Evolutionary conservation across 78 protist genomes (phyloP).

Genomic region (Cavenderia fasciculata): DNA sequence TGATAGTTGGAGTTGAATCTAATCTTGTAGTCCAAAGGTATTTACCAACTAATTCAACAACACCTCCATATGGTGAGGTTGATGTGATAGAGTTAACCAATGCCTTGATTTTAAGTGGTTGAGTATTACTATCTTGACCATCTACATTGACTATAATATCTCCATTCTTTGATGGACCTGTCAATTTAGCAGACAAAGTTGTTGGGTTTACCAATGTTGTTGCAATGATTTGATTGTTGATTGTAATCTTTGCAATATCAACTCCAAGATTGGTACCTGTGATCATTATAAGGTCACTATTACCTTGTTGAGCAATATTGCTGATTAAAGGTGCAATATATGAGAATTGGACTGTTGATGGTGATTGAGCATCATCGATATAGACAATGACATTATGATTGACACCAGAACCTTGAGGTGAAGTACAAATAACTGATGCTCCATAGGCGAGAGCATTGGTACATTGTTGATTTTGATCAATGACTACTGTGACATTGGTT

Average conservation of each 20-base stretch:
- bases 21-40: background rate
- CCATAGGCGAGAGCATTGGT: background rate
- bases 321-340: background rate
- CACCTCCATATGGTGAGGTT: slow-evolving; percentile 4
- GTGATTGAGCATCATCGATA: background rate
- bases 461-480: background rate
- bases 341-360: background rate
- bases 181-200: no score
- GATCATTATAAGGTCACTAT: background rate
- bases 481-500: background rate
- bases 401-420: slow-evolving; percentile 19
- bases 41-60: slow-evolving; percentile 3
- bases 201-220: background rate
- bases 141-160: no score
- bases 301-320: background rate
- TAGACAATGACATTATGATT: background rate
- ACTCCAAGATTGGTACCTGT: slow-evolving; percentile 9
- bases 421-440: background rate
- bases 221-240: background rate
- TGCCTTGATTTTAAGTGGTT: background rate
- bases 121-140: background rate
- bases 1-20: background rate
- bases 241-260: background rate
- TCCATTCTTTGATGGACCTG: no score
- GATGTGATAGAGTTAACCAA: background rate